Percentiles rank a stretch among this genome's conserved stretches.
These are phyloP conservation scores for Ganoderma leucocontextum DNA, from an alignment of 1,284 basidiomycete genomes.

Conservation along the genomic window DNA sequence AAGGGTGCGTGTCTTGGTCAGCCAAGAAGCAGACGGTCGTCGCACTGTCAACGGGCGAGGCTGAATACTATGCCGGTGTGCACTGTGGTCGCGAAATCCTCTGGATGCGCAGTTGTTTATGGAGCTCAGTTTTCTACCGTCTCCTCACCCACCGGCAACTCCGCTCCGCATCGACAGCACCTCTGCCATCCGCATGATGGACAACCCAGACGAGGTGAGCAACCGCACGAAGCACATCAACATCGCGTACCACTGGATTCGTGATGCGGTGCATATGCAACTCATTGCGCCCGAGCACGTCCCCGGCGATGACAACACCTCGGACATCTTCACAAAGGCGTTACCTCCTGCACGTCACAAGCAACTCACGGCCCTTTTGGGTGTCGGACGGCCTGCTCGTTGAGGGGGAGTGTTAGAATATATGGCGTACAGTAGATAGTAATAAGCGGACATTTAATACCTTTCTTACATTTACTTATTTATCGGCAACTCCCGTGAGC, in stretches of 20 bases:
- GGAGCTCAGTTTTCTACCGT: slow-evolving; percentile 44
- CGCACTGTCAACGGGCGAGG: too few relatives aligned
- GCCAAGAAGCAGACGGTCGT: slow-evolving; percentile 48
- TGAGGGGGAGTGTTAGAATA: slow-evolving; percentile 21
- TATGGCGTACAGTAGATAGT: neutral
- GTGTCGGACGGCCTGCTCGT: slow-evolving; percentile 5
- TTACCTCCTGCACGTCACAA: slow-evolving; percentile 1
- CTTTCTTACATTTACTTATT: too few relatives aligned
- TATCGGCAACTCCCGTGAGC: too few relatives aligned
- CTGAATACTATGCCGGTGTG: slow-evolving; percentile 34
- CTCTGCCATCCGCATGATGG: slow-evolving; percentile 10
- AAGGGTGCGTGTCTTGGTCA: slow-evolving; percentile 47
- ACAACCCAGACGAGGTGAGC: slow-evolving; percentile 13
- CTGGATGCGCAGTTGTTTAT: slow-evolving; percentile 34
- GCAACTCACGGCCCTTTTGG: slow-evolving; percentile 3
- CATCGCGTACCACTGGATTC: slow-evolving; percentile 20
- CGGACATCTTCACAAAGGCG: slow-evolving; percentile 18
- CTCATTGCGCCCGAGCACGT: slow-evolving; percentile 4
- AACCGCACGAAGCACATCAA: slow-evolving; percentile 18
- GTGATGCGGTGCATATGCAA: neutral
- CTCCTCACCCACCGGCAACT: slow-evolving; percentile 37
- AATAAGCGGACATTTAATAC: too few relatives aligned
- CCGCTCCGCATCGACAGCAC: slow-evolving; percentile 17
- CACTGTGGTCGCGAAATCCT: slow-evolving; percentile 16
- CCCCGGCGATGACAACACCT: slow-evolving; percentile 11